Evolutionary conservation across 179 eudicot species (phyloP), one percentile per base, ranked within the genome.

Genomic region (Silene coronaria): DNA sequence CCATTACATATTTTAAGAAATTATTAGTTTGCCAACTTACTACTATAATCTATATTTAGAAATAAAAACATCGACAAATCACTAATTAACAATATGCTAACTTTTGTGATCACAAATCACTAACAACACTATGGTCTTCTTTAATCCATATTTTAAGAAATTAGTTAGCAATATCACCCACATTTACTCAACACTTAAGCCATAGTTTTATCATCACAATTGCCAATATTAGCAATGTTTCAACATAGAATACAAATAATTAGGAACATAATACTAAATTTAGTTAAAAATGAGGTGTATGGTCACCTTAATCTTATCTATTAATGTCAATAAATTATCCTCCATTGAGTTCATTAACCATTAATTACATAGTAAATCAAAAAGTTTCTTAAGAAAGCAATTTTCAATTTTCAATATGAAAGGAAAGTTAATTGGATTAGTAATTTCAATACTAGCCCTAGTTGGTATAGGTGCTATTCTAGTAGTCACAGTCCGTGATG

Each of bases 351-450:
- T 71, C 71, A 36, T 2, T 26, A 46, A 27, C 28, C 10, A 22
- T 45, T 3, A 38, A 71, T 58, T 67, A 11, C n/a, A 48, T 38
- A 55, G 61, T 36, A 57, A 14, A 38, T 74, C 57, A 14, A 75
- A 70, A 13, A 62, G 51, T 58, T 59, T n/a, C 60, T 71, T 53
- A 48, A 30, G 60, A 28, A 61, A 34, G 61, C 16, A 75, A 46
- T 28, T 6, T 26, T 16, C n/a, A 12, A 48, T 11, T 48, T 36
- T 53, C 58, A 71, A 65, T 61, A 82, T 82, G 85, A 82, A 82
- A 77, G 83, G 75, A 62, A 87, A 88, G 76, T 7, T 84, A 21
- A 65, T 88, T 36, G 82, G 81, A 60, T n/a, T 78, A 53, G 82
- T 75, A 61, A 27, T 84, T 53, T 80, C 87, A 70, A 55, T 74